Evolutionary conservation across 768 basidiomycete species (phyloP).

Genomic region (Hericium coralloides): DNA sequence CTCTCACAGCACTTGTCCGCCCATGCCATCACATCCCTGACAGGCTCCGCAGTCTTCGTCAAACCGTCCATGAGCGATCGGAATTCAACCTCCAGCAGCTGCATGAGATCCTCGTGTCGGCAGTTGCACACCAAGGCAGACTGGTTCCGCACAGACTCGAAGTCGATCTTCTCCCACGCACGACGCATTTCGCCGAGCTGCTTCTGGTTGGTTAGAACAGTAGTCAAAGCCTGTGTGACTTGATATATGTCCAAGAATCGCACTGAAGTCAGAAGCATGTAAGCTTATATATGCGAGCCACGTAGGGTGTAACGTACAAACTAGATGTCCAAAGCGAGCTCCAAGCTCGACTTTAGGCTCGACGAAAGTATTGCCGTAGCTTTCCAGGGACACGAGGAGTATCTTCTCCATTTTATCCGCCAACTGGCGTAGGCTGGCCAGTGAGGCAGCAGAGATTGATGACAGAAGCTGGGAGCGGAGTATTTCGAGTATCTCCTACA

Average conservation of each 20-base stretch:
- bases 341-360: slow-evolving; percentile 89
- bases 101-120: slow-evolving; percentile 81
- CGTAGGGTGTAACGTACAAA: slow-evolving; percentile 46
- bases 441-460: slow-evolving; percentile 55
- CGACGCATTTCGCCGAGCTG: slow-evolving; percentile 79
- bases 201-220: slow-evolving; percentile 83
- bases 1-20: slow-evolving; percentile 85
- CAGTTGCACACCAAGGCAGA: slow-evolving; percentile 92
- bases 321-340: slow-evolving; percentile 84
- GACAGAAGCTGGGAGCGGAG: slow-evolving; percentile 80
- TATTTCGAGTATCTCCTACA: slow-evolving; percentile 79
- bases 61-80: slow-evolving; percentile 66
- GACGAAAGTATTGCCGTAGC: slow-evolving; percentile 82
- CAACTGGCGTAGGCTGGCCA: slow-evolving; percentile 68
- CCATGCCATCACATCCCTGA: slow-evolving; percentile 84
- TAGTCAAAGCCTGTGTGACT: slow-evolving; percentile 81
- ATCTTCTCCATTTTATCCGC: slow-evolving; percentile 93
- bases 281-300: slow-evolving; percentile 1
- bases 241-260: slow-evolving; percentile 90
- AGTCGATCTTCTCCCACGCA: slow-evolving; percentile 84
- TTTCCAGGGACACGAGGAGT: slow-evolving; percentile 68
- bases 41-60: slow-evolving; percentile 66
- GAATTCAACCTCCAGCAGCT: slow-evolving; percentile 80
- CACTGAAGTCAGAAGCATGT: slow-evolving; percentile 36
- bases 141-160: slow-evolving; percentile 86